These are phyloP conservation scores for Athelia sp. DNA, from an alignment of 1,284 basidiomycete species.

Conservation along the genomic window DNA sequence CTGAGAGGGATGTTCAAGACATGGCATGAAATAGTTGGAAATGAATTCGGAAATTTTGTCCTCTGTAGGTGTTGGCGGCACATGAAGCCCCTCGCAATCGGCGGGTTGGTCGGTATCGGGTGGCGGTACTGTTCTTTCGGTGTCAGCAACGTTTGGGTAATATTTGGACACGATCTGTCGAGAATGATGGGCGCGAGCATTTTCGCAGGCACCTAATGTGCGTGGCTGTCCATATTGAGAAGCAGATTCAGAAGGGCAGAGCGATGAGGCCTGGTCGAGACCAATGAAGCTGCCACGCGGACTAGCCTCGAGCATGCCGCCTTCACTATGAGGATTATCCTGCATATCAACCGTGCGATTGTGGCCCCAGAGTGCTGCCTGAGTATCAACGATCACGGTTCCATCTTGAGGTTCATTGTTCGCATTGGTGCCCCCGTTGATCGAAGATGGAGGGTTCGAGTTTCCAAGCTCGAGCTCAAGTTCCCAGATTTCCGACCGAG, in stretches of 20 bases:
- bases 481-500: constrained; percentile 57
- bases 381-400: constrained; percentile 21
- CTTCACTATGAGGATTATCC: too few relatives aligned
- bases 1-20: background rate
- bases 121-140: too few relatives aligned
- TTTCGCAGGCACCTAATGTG: background rate
- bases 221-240: constrained; percentile 31
- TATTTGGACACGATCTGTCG: too few relatives aligned
- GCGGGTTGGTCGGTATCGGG: too few relatives aligned
- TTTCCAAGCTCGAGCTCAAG: constrained; percentile 43
- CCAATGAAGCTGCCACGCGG: background rate
- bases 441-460: constrained; percentile 2
- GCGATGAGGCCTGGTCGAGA: constrained; percentile 24
- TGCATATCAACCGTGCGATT: too few relatives aligned
- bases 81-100: too few relatives aligned
- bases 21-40: too few relatives aligned
- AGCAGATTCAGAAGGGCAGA: constrained; percentile 51
- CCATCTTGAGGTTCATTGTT: background rate
- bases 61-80: too few relatives aligned
- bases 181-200: too few relatives aligned
- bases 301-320: background rate
- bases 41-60: too few relatives aligned
- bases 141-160: too few relatives aligned
- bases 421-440: background rate
- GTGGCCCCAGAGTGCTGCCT: background rate